phyloP scores from a whole-genome alignment of 305 asterid species.

The Plantago rigida region DNA sequence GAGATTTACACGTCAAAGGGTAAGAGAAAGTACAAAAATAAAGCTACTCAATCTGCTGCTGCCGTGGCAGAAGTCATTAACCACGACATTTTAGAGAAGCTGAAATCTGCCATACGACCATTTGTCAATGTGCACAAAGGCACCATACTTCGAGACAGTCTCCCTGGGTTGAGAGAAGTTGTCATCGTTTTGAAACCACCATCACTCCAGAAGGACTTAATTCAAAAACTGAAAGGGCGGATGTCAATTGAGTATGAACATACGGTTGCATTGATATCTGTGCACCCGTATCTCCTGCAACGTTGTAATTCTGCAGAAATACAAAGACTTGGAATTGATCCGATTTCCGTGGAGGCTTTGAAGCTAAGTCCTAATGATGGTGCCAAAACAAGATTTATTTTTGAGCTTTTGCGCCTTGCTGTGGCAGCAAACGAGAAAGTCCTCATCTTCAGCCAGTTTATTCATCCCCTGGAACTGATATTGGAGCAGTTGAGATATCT shows the following conservation, averaged over 20 bases:
- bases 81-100: neutral
- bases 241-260: neutral
- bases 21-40: conserved; percentile 21
- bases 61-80: neutral
- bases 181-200: conserved; percentile 27
- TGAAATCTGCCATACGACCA: conserved; percentile 24
- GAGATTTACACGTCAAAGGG: conserved; percentile 4
- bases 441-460: conserved; percentile 43
- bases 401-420: conserved; percentile 47
- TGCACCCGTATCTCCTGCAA: neutral
- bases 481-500: too few relatives aligned
- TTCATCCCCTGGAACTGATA: neutral
- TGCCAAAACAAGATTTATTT: conserved; percentile 44
- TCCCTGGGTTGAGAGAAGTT: conserved; percentile 36
- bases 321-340: conserved; percentile 7
- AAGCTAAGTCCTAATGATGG: conserved; percentile 37
- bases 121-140: conserved; percentile 39
- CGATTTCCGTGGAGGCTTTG: conserved; percentile 7
- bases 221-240: conserved; percentile 18
- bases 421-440: conserved; percentile 39
- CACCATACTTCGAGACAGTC: conserved; percentile 28
- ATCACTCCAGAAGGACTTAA: conserved; percentile 25
- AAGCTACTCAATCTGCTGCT: neutral
- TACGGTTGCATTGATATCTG: neutral
- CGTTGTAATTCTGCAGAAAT: neutral